phyloP scores from a whole-genome alignment of 2,329 filamentous ascomycete species.

The Fusarium anthophilum region DNA sequence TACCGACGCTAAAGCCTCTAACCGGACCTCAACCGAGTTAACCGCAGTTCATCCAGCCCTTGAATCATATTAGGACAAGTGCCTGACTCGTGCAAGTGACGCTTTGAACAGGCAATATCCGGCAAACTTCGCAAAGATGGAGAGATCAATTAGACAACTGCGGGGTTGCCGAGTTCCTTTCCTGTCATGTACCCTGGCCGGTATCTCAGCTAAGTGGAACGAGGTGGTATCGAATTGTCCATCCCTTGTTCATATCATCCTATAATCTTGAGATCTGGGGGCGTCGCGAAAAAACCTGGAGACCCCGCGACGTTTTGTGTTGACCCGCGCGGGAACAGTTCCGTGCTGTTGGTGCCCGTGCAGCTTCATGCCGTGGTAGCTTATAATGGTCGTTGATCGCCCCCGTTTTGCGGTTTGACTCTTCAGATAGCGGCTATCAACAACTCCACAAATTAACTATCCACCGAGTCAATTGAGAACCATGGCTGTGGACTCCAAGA shows the following conservation, averaged over 20 bases:
- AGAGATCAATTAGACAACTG: background rate
- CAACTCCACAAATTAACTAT: background rate
- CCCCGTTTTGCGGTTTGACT: background rate
- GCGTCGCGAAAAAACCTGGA: background rate
- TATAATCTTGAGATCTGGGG: conserved; percentile 7
- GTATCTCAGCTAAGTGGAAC: conserved; percentile 14
- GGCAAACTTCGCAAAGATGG: background rate
- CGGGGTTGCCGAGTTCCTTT: background rate
- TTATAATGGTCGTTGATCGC: conserved; percentile 1
- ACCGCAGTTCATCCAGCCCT: background rate
- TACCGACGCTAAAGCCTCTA: background rate
- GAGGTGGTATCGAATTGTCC: background rate
- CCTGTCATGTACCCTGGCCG: background rate
- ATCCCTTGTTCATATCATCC: background rate
- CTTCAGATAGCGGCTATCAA: background rate
- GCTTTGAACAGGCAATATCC: background rate
- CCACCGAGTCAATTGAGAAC: background rate
- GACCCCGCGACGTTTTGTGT: conserved; percentile 9
- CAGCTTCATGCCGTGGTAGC: background rate
- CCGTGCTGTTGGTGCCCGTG: background rate
- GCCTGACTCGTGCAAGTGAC: background rate
- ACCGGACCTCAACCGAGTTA: background rate
- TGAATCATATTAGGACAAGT: background rate
- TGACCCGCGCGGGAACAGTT: background rate
- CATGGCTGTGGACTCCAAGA: background rate